phyloP scores from a whole-genome alignment of 139 green algal species.

The Chlorella sp. region DNA sequence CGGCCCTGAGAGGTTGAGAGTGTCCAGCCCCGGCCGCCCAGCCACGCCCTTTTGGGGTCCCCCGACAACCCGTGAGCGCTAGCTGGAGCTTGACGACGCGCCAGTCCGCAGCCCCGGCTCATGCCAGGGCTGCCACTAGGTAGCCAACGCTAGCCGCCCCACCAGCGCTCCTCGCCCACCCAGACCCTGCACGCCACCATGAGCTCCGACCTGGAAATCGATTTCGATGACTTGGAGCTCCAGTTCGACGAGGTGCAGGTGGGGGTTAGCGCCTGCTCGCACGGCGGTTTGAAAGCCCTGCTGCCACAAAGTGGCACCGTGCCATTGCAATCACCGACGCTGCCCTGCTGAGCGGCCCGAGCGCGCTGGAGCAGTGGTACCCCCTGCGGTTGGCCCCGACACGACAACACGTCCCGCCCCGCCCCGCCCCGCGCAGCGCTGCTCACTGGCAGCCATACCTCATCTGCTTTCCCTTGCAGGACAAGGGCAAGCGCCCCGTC shows the following conservation, averaged over 20 bases:
- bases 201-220: slow-evolving; percentile 16
- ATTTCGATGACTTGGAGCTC: slow-evolving; percentile 47
- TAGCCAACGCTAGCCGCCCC: too few relatives aligned
- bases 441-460: neutral
- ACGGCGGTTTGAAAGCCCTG: neutral
- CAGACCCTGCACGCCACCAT: slow-evolving; percentile 12
- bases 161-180: neutral
- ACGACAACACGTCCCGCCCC: neutral
- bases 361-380: too few relatives aligned
- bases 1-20: too few relatives aligned
- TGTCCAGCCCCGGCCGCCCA: too few relatives aligned
- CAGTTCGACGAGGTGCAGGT: neutral
- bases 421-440: neutral
- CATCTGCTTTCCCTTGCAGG: neutral
- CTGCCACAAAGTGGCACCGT: neutral
- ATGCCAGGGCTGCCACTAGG: too few relatives aligned
- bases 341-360: too few relatives aligned
- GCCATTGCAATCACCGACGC: neutral
- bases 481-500: slow-evolving; percentile 15
- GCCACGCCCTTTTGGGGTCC: too few relatives aligned
- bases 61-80: too few relatives aligned
- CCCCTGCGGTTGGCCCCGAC: neutral
- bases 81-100: too few relatives aligned
- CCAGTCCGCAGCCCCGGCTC: too few relatives aligned
- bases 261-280: neutral